Base-by-base conservation (phyloP, 306 rosid species). In the Delonix regia region DNA sequence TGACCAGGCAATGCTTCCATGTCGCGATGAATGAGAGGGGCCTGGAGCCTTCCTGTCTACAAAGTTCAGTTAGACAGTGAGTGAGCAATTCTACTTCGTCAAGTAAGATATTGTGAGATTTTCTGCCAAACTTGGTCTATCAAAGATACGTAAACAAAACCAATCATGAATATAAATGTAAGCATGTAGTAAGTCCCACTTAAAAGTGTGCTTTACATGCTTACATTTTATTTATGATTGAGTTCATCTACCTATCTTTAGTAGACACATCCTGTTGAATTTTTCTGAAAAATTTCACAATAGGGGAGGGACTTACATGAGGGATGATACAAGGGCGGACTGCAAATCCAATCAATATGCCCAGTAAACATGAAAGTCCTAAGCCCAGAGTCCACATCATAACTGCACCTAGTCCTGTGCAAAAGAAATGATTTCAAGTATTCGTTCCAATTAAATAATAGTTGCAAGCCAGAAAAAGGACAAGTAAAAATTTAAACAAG, bases 1-100 rank as follows among this genome's bases (percentile, higher is more conserved):
- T 55, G 89, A 81, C 85, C 87, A 36, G 97, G 97, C 75, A 86
- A 62, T 21, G 92, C 94, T 84, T 93, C 96, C 94, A 93, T 79
- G 92, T 90, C 89, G 0, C 24, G 71, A 16, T 48, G 85, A 55
- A 78, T 21, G 6, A 70, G 86, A 56, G 64, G 79, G 64, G 44
- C 69, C 57, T 84, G 80, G 68, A 62, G 73, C 80, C 83, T 87
- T 75, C 78, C 95, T 90, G 92, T 90, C 95, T 90, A 88, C 77
- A 80, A 70, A 82, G 55, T 67, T 66, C 78, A 82, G 85, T 81
- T 74, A 74, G 73, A 82, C 7, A 78, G 49, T 53, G 77, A 53
- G 64, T 69, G 27, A 73, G 86, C 47, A 75, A 76, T 67, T 39
- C 7, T 14, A 52, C 62, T 28, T 5, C 13, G 69, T 28, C 48